These are phyloP conservation scores for Brassica rapa DNA, from an alignment of 345 rosid species.

Conservation along the genomic window DNA sequence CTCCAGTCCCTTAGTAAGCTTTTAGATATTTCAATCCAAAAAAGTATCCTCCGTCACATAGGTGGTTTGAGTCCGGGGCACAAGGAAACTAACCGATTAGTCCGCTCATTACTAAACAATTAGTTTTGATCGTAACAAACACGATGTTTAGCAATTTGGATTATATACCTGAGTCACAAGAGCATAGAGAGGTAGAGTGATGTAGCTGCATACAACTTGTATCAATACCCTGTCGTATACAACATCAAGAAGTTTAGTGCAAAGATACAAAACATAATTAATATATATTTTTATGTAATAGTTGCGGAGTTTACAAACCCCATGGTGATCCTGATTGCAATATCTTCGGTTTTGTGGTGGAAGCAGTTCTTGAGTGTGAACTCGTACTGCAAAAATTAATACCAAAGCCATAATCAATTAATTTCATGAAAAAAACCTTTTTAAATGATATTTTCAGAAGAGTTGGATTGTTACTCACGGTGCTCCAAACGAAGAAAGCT, in stretches of 20 bases:
- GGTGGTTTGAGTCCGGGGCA: neutral
- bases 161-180: constrained; percentile 85
- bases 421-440: neutral
- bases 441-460: neutral
- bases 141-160: neutral
- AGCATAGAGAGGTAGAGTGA: constrained; percentile 93
- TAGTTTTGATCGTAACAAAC: neutral
- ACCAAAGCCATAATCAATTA: neutral
- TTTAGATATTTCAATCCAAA: no score
- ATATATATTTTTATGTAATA: neutral
- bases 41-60: no score
- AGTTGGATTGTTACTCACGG: constrained; percentile 48
- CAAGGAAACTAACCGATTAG: neutral
- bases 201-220: constrained; percentile 42
- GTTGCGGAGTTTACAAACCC: constrained; percentile 56
- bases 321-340: constrained; percentile 68
- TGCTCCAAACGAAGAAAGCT: constrained; percentile 80
- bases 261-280: neutral
- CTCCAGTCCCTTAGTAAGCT: no score
- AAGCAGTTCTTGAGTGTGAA: constrained; percentile 56
- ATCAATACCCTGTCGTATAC: constrained; percentile 46
- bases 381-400: constrained; percentile 55
- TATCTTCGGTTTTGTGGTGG: constrained; percentile 50
- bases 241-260: neutral
- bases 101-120: neutral